phyloP scores from a whole-genome alignment of 768 basidiomycete species.

The Amanita rubescens region DNA sequence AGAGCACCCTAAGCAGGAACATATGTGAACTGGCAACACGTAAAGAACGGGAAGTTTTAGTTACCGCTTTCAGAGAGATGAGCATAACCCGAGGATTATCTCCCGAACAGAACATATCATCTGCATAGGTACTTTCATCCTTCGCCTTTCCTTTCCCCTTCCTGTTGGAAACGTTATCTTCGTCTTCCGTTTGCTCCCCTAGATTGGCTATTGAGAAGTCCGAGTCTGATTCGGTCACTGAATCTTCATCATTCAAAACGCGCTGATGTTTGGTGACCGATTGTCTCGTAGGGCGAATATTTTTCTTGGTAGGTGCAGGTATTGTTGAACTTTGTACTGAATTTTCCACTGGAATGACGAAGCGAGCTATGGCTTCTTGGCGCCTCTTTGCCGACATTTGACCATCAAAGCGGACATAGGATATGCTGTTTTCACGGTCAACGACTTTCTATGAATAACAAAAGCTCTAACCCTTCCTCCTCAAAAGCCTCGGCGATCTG shows the following conservation, averaged over 20 bases:
- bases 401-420: slow-evolving; percentile 79
- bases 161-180: slow-evolving; percentile 22
- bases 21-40: background rate
- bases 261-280: background rate
- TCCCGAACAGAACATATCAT: slow-evolving; percentile 18
- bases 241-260: slow-evolving; percentile 20
- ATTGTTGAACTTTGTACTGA: background rate
- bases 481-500: slow-evolving; percentile 68
- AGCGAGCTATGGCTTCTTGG: slow-evolving; percentile 68
- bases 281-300: background rate
- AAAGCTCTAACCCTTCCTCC: slow-evolving; percentile 44
- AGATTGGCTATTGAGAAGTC: slow-evolving; percentile 13
- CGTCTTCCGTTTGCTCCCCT: slow-evolving; percentile 24
- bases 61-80: slow-evolving; percentile 72
- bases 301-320: background rate
- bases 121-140: background rate
- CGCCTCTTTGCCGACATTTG: slow-evolving; percentile 76
- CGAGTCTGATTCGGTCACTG: slow-evolving; percentile 4
- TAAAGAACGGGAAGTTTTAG: slow-evolving; percentile 10
- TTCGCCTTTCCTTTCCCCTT: slow-evolving; percentile 33
- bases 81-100: slow-evolving; percentile 75
- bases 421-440: slow-evolving; percentile 38
- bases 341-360: slow-evolving; percentile 58
- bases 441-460: background rate
- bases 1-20: slow-evolving; percentile 52